Evolutionary conservation across 345 rosid species (phyloP).

Genomic region (Eucalyptus pumila): DNA sequence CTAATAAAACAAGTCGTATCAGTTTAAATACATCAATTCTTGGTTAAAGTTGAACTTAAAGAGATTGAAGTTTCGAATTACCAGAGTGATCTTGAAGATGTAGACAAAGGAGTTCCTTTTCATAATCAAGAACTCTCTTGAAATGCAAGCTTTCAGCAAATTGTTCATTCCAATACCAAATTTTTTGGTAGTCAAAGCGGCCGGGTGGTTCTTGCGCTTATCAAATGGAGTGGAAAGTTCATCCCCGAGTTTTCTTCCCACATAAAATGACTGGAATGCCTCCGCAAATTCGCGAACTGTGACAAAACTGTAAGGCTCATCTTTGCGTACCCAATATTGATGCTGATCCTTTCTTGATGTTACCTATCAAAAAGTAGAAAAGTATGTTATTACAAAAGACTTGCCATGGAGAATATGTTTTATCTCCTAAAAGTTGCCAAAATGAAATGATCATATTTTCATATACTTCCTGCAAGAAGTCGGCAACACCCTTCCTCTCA

Average conservation of each 20-base stretch:
- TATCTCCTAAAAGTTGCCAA: neutral
- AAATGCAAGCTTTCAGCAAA: slow-evolving; percentile 34
- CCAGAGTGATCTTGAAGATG: slow-evolving; percentile 43
- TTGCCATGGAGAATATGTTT: neutral
- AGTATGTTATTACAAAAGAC: neutral
- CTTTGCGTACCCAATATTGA: slow-evolving; percentile 48
- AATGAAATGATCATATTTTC: neutral
- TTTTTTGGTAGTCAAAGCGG: slow-evolving; percentile 35
- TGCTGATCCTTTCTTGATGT: slow-evolving; percentile 67
- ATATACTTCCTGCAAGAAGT: slow-evolving; percentile 74
- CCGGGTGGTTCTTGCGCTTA: slow-evolving; percentile 34
- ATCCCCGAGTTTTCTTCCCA: slow-evolving; percentile 16
- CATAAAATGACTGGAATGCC: slow-evolving; percentile 31
- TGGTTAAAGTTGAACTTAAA: neutral
- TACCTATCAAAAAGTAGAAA: slow-evolving; percentile 17
- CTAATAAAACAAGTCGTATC: neutral
- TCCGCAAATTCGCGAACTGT: slow-evolving; percentile 33
- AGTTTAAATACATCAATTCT: neutral
- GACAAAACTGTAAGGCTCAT: slow-evolving; percentile 37
- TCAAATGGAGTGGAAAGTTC: slow-evolving; percentile 42
- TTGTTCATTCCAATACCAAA: slow-evolving; percentile 43
- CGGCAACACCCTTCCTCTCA: slow-evolving; percentile 64
- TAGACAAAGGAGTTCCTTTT: slow-evolving; percentile 45
- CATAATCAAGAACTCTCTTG: slow-evolving; percentile 52
- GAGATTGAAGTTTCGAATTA: neutral